A percentile compares a stretch with the other conserved stretches of the same genome.
Conservation (phyloP, 176 grass and related monocot species). For the Coix lacrymajobi region DNA sequence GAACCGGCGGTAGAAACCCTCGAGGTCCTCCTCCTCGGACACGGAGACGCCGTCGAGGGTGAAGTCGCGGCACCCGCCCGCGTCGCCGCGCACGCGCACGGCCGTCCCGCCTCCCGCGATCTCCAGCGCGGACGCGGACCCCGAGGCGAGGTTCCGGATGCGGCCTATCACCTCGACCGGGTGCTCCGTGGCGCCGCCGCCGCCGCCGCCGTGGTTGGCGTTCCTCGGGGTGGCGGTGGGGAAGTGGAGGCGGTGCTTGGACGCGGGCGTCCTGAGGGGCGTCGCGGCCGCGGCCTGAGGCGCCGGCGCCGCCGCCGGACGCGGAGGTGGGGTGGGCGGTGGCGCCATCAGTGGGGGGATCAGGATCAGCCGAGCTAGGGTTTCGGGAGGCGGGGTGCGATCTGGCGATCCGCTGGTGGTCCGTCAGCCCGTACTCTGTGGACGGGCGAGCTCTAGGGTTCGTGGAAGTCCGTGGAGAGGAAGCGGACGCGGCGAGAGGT, state of each 20-base stretch:
- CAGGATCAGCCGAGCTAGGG: background rate
- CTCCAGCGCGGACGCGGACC: slow-evolving; percentile 45
- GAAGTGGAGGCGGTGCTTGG: slow-evolving; percentile 87
- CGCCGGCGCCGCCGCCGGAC: slow-evolving; percentile 18
- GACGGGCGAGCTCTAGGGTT: background rate
- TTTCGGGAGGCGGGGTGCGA: background rate
- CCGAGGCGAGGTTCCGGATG: slow-evolving; percentile 51
- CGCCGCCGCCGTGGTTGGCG: background rate
- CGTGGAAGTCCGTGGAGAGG: background rate
- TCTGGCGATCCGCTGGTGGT: background rate
- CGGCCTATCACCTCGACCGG: slow-evolving; percentile 89
- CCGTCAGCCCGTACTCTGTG: background rate
- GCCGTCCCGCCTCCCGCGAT: slow-evolving; percentile 36
- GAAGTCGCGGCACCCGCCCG: slow-evolving; percentile 71
- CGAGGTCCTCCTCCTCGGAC: slow-evolving; percentile 66
- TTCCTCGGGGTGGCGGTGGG: slow-evolving; percentile 36
- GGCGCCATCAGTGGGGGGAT: slow-evolving; percentile 43
- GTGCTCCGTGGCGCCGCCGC: slow-evolving; percentile 58
- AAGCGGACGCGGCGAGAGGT: background rate
- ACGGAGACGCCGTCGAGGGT: slow-evolving; percentile 80
- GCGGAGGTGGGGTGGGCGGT: slow-evolving; percentile 39
- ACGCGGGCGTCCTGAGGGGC: slow-evolving; percentile 37
- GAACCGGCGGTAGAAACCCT: slow-evolving; percentile 73
- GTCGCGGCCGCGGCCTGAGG: slow-evolving; percentile 27
- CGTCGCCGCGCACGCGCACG: slow-evolving; percentile 67